A percentile compares a stretch with the other conserved stretches of the same genome.
These are phyloP conservation scores for Theileria luwenshuni DNA, from an alignment of 169 alveolate genomes.

Conservation along the genomic window DNA sequence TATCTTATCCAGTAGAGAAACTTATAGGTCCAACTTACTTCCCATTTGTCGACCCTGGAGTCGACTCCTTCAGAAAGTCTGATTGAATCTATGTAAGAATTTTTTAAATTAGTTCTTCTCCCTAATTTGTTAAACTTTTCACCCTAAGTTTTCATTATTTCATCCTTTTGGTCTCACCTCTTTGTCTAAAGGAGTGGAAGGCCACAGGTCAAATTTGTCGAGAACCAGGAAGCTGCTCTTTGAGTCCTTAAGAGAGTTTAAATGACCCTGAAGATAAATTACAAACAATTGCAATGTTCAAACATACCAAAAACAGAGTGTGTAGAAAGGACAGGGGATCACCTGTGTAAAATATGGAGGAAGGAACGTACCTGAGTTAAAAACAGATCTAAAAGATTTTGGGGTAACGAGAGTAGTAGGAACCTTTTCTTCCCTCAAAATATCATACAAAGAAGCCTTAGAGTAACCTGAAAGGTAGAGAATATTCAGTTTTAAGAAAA, in stretches of 20 bases:
- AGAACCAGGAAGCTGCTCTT: slow-evolving; percentile 20
- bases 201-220: slow-evolving; percentile 32
- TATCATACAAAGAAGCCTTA: slow-evolving; percentile 13
- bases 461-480: slow-evolving; percentile 22
- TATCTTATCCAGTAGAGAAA: slow-evolving; percentile 38
- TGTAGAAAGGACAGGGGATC: slow-evolving; percentile 13
- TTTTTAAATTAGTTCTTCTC: not conserved
- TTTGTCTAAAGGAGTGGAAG: not conserved
- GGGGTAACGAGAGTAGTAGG: slow-evolving; percentile 15
- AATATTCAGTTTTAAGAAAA: not conserved
- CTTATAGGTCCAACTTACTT: slow-evolving; percentile 48
- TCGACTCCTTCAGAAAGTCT: slow-evolving; percentile 21
- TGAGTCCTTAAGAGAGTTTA: not conserved
- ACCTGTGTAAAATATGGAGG: slow-evolving; percentile 15
- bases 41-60: slow-evolving; percentile 22
- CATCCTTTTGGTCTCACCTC: slow-evolving; percentile 1
- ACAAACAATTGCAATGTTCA: not conserved
- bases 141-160: not conserved
- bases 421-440: slow-evolving; percentile 16
- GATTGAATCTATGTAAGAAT: not conserved
- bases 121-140: not conserved
- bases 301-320: slow-evolving; percentile 19
- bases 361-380: slow-evolving; percentile 24
- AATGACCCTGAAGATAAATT: not conserved
- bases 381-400: slow-evolving; percentile 23